Percentiles rank a stretch among this genome's conserved stretches.
phyloP scores from a whole-genome alignment of 306 rosid species.

The Cajanus cajan region DNA sequence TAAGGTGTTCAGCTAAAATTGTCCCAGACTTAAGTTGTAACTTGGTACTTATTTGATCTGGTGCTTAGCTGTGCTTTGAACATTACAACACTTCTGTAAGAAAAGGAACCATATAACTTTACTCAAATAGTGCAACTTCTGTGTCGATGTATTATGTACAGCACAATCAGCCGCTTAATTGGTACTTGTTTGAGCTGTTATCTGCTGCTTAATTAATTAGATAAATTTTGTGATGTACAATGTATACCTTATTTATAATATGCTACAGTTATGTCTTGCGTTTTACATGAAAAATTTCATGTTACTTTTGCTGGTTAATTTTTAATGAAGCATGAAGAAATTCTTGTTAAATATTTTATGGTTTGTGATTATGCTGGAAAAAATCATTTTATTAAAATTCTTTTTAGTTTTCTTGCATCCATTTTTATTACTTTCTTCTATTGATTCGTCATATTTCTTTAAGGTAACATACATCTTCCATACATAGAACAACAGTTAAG shows the following conservation, averaged over 20 bases:
- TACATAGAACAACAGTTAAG: neutral
- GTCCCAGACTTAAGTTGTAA: conserved; percentile 15
- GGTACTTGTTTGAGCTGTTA: neutral
- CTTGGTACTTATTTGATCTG: neutral
- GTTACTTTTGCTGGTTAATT: neutral
- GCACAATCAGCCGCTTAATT: neutral
- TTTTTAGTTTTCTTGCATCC: neutral
- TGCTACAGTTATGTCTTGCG: neutral
- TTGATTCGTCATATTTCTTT: neutral
- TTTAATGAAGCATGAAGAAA: conserved; percentile 19
- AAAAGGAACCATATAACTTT: neutral
- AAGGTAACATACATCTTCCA: neutral
- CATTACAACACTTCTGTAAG: conserved; percentile 3
- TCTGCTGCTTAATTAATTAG: neutral
- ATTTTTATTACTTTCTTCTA: neutral
- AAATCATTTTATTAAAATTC: neutral
- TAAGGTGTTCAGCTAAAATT: neutral
- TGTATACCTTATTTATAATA: neutral
- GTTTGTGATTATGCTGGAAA: neutral
- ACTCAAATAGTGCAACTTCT: neutral
- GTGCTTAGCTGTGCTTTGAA: neutral
- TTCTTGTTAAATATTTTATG: neutral
- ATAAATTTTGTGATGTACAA: neutral
- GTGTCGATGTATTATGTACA: neutral
- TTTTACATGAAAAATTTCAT: conserved; percentile 2